phyloP scores from a whole-genome alignment of 495 filamentous ascomycete genomes.

The Neurospora sp. region DNA sequence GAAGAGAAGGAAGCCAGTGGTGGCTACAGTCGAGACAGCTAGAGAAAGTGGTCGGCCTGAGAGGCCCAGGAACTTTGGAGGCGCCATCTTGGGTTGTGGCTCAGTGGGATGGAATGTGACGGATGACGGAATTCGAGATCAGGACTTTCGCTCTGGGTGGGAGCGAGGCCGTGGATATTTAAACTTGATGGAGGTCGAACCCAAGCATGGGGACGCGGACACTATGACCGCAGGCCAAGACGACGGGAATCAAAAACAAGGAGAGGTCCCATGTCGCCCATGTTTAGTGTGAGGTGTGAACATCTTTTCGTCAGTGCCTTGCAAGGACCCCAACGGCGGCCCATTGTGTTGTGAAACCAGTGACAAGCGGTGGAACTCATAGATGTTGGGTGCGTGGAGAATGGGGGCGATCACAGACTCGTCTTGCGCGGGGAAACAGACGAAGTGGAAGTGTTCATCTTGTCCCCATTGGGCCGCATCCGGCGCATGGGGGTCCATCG shows the following conservation, averaged over 20 bases:
- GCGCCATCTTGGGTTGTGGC: constrained; percentile 23
- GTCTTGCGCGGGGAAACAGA: neutral
- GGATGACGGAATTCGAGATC: neutral
- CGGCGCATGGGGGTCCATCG: neutral
- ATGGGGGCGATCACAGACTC: neutral
- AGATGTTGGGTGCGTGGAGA: neutral
- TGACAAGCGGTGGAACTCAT: neutral
- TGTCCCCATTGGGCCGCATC: neutral
- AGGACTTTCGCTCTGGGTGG: neutral
- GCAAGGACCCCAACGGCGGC: neutral
- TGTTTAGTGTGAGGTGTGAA: neutral
- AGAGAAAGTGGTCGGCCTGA: constrained; percentile 53
- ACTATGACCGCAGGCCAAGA: neutral
- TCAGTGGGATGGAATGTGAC: neutral
- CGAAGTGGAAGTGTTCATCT: neutral
- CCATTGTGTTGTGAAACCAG: neutral
- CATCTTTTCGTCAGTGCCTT: neutral
- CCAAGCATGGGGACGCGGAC: neutral
- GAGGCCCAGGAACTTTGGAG: constrained; percentile 50
- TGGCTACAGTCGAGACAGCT: constrained; percentile 55
- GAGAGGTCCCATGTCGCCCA: neutral
- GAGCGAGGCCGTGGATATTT: neutral
- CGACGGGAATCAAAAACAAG: neutral
- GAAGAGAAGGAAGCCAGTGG: constrained; percentile 65
- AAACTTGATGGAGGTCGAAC: neutral